Conservation (phyloP, 495 filamentous ascomycete genomes). For the Mycothermus thermophilus region DNA sequence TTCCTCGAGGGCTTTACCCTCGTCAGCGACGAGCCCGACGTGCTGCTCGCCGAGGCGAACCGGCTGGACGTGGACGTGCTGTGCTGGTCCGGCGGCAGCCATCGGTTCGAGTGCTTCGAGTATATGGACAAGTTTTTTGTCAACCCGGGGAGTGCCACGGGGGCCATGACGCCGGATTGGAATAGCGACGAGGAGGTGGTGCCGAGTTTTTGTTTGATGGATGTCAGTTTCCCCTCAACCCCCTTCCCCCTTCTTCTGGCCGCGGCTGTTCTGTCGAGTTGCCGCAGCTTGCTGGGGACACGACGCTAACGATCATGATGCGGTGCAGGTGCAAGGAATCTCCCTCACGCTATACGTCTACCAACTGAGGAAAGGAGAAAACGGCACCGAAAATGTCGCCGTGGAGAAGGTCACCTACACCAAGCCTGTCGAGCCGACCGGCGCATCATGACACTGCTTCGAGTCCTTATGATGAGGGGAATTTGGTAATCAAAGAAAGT, state of each 20-base stretch:
- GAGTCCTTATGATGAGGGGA: too few species aligned
- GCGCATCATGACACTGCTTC: conserved; percentile 29
- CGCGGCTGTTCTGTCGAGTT: background rate
- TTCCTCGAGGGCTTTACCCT: conserved; percentile 96
- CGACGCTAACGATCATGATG: too few species aligned
- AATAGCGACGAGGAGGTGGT: conserved; percentile 67
- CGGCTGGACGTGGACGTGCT: conserved; percentile 95
- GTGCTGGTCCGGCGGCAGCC: conserved; percentile 84
- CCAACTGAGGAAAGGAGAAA: conserved; percentile 78
- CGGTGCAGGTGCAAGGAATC: conserved; percentile 79
- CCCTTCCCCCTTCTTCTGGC: background rate
- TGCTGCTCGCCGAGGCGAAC: conserved; percentile 80
- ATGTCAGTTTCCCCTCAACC: conserved; percentile 58
- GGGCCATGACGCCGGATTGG: conserved; percentile 57
- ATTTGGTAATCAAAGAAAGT: too few species aligned
- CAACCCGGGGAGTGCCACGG: conserved; percentile 90
- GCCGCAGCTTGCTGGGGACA: too few species aligned
- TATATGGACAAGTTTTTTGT: conserved; percentile 98
- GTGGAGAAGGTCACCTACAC: conserved; percentile 98
- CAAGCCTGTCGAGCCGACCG: conserved; percentile 52
- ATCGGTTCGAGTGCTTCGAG: conserved; percentile 95
- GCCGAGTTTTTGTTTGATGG: conserved; percentile 98
- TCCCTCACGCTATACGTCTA: conserved; percentile 96
- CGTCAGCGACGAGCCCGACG: conserved; percentile 83
- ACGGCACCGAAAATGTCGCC: conserved; percentile 79